Conservation (phyloP, 2,329 filamentous ascomycete genomes). For the Trichoderma lentiforme region DNA sequence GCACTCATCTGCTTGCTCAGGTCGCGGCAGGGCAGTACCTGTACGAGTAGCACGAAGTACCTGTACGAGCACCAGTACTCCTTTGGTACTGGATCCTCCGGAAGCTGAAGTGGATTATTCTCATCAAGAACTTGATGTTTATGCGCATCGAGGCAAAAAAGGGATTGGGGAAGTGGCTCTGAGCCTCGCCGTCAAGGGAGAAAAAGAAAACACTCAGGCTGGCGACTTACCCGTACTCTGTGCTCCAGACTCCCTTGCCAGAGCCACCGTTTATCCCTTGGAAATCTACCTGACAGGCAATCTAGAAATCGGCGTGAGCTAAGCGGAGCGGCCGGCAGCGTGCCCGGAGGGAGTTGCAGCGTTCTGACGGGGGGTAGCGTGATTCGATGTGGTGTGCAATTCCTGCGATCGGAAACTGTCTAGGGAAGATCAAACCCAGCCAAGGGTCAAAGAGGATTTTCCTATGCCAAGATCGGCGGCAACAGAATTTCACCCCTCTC, state of each 20-base stretch:
- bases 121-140: background rate
- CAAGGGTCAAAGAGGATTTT: background rate
- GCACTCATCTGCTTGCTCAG: background rate
- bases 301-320: background rate
- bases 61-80: background rate
- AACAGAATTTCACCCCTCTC: background rate
- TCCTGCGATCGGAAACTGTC: conserved; percentile 10
- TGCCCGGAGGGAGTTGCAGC: background rate
- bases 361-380: background rate
- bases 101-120: background rate
- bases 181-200: background rate
- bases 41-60: background rate
- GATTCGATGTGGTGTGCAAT: conserved; percentile 1
- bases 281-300: background rate
- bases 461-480: background rate
- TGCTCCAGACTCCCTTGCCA: background rate
- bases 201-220: background rate
- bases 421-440: conserved; percentile 11
- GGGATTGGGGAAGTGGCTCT: background rate
- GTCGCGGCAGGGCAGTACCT: background rate
- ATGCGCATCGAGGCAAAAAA: background rate
- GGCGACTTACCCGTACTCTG: background rate
- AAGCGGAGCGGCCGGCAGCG: background rate
- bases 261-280: background rate
- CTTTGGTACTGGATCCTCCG: background rate